Evolutionary conservation across 768 basidiomycete genomes (phyloP).

Genomic region (Mycena capillaripes): DNA sequence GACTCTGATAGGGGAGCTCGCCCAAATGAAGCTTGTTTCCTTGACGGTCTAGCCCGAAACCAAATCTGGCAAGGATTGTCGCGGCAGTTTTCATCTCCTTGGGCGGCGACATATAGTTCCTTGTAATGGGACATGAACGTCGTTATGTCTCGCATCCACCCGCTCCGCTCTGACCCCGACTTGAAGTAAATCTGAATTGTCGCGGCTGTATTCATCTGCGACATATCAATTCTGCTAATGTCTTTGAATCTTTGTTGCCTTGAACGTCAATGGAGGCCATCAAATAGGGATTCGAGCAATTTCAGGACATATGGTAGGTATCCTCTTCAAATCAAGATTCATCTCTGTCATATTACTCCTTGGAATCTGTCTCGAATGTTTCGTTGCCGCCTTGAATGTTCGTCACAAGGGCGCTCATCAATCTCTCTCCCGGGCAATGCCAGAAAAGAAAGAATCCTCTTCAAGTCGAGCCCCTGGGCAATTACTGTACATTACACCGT

Average conservation of each 20-base stretch:
- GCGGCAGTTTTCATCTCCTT: no score
- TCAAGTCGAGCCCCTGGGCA: not conserved
- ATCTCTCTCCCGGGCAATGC: not conserved
- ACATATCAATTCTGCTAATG: no score
- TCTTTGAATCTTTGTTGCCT: no score
- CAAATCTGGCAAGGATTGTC: not conserved
- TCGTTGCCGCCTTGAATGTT: slow-evolving; percentile 2
- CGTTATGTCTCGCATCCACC: not conserved
- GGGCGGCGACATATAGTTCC: no score
- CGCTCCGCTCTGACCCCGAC: not conserved
- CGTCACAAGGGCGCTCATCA: not conserved
- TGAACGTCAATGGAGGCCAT: no score
- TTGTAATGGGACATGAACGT: slow-evolving; percentile 16
- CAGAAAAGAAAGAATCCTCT: not conserved
- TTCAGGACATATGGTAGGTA: no score
- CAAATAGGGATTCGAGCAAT: no score
- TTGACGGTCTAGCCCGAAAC: no score
- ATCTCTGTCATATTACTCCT: not conserved
- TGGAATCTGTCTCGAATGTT: not conserved
- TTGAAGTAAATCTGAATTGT: not conserved
- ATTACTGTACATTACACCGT: slow-evolving; percentile 28
- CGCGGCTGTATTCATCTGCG: slow-evolving; percentile 28
- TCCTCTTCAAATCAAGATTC: no score
- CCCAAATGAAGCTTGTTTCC: no score
- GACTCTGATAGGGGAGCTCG: no score